Conservation (phyloP, 192 early-diverging fungal genomes). For the Piromyces finnis region DNA sequence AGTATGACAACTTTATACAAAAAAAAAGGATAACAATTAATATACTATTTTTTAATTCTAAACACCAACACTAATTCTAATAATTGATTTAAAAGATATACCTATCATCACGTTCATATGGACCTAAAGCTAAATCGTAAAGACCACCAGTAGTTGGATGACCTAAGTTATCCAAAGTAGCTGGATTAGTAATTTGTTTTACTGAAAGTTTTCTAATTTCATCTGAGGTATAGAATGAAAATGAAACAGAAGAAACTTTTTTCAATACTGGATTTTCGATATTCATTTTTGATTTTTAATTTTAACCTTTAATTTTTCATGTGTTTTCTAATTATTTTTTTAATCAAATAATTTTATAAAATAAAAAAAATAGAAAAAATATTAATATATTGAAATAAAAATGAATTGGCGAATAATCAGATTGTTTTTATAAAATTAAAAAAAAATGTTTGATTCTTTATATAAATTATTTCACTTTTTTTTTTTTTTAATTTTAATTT, state of each 20-base stretch:
- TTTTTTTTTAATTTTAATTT: no score
- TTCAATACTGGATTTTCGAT: not conserved
- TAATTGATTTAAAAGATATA: no score
- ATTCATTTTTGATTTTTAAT: not conserved
- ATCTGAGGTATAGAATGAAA: constrained; percentile 72
- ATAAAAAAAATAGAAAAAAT: no score
- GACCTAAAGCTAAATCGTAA: constrained; percentile 88
- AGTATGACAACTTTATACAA: constrained; percentile 48
- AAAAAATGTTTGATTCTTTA: no score
- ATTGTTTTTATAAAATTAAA: no score
- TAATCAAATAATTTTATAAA: no score
- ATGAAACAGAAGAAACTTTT: constrained; percentile 68
- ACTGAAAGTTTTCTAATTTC: constrained; percentile 88
- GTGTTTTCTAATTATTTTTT: not conserved
- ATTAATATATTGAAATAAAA: no score
- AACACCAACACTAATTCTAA: no score
- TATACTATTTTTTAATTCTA: no score
- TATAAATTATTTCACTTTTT: no score
- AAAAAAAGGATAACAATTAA: no score
- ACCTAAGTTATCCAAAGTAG: constrained; percentile 68
- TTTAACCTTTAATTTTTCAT: not conserved
- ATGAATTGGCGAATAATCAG: no score
- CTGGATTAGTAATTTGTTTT: constrained; percentile 77
- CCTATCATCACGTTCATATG: constrained; percentile 61
- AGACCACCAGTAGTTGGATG: constrained; percentile 83